phyloP scores from a whole-genome alignment of 1,284 basidiomycete species.

The Erythrobasidium hasegawianum region DNA sequence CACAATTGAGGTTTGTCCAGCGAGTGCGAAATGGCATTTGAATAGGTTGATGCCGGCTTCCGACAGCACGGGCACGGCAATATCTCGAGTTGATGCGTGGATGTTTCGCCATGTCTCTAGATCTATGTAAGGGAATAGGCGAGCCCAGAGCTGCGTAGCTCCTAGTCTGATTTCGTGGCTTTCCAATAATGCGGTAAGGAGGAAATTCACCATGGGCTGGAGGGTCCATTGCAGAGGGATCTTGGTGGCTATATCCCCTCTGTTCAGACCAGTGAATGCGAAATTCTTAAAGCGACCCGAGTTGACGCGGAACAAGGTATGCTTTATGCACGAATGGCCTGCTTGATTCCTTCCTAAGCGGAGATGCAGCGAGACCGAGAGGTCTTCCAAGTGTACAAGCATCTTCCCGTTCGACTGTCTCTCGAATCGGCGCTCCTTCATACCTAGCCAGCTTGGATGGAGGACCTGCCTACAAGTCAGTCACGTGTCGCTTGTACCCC shows the following conservation, averaged over 20 bases:
- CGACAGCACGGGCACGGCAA: not conserved
- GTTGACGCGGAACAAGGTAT: slow-evolving; percentile 11
- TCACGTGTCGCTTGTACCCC: not conserved
- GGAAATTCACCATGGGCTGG: slow-evolving; percentile 26
- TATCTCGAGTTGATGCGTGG: not conserved
- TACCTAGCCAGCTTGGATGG: slow-evolving; percentile 9
- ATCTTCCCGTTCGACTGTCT: slow-evolving; percentile 11
- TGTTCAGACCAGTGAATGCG: slow-evolving; percentile 9
- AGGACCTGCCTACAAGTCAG: not conserved
- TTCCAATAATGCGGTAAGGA: slow-evolving; percentile 14
- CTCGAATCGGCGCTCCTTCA: not conserved
- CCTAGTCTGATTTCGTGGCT: slow-evolving; percentile 14
- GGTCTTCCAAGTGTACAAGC: slow-evolving; percentile 6
- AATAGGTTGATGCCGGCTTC: slow-evolving; percentile 6
- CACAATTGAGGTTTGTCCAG: slow-evolving; percentile 16
- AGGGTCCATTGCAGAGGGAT: slow-evolving; percentile 24
- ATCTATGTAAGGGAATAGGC: slow-evolving; percentile 8
- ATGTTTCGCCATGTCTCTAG: slow-evolving; percentile 10
- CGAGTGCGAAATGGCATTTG: slow-evolving; percentile 12
- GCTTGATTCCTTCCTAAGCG: slow-evolving; percentile 9
- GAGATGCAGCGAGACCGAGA: slow-evolving; percentile 3
- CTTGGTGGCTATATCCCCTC: slow-evolving; percentile 9
- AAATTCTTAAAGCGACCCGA: slow-evolving; percentile 11
- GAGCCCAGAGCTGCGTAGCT: slow-evolving; percentile 5
- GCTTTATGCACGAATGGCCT: slow-evolving; percentile 15